Base-by-base conservation (phyloP, 257 asterid genomes). In the Ajuga chamaepitys region DNA sequence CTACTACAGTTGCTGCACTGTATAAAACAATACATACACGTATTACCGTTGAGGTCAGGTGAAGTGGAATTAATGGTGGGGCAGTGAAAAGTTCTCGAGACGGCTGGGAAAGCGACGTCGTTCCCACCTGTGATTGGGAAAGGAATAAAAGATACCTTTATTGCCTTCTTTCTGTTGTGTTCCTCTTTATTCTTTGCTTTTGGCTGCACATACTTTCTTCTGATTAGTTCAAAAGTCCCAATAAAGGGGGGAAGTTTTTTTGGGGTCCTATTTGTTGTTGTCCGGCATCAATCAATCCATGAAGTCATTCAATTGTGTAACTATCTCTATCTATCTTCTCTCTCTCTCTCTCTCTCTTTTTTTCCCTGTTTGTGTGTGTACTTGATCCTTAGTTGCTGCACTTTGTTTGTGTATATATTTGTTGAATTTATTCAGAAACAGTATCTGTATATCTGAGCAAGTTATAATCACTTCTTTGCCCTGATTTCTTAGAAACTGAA, bases 181-280 rank as follows among this genome's bases (percentile, higher is more conserved):
- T 70, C 70, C 73, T 74, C 74, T 64, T 78, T 73, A 77, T 81
- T 77, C 84, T 10, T 82, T 82, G 68, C 87, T 74, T 80, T 82
- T 64, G 50, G 25, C 73, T 72, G 53, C 66, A 68, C 17, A 30
- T 12, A 45, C 72, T 68, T 77, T 78, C 76, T 37, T 76, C 59
- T 47, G 62, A 50, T 59, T 64, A 13, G 50, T 50, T 28, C 62
- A 24, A 74, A 71, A 55, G 71, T 62, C 25, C 26, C 24, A 58
- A 20, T 21, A 56, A 70, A 71, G 17, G 62, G 34, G 22, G 20
- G 9, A 46, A 55, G 53, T 55, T 18, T 14, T 41, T 58, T 55
- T 54, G 32, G 42, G 30, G 13, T 51, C 26, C 47, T 25, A 21
- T 30, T 20, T 9, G 28, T 7, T n/a, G 42, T 66, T 37, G n/a